A percentile compares a stretch with the other conserved stretches of the same genome.
Conservation (phyloP, 1,284 basidiomycete genomes). For the Ceratobasidium papillatum region DNA sequence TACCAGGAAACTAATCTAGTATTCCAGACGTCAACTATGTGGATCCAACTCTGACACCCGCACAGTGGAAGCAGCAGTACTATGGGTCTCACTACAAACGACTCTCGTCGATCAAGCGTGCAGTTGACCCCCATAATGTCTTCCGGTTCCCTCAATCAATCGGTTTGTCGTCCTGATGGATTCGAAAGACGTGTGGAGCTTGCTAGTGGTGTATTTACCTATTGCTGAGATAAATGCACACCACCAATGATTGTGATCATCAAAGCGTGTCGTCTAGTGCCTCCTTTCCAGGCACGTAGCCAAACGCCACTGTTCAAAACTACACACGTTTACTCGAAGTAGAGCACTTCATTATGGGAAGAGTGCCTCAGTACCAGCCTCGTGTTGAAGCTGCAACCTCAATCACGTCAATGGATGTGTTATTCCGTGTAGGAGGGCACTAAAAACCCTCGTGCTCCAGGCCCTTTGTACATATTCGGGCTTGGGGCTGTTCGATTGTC, state of each 20-base stretch:
- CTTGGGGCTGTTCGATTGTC: not conserved
- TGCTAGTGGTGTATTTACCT: not conserved
- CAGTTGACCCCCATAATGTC: conserved; percentile 39
- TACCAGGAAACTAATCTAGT: not conserved
- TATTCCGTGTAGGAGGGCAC: not conserved
- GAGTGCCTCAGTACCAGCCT: not conserved
- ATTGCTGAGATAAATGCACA: not conserved
- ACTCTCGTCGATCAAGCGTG: conserved; percentile 34
- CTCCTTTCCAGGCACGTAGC: not conserved
- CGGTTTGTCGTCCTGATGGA: conserved; percentile 1
- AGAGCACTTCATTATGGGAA: not conserved
- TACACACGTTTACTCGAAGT: not conserved
- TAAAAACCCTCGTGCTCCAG: not conserved
- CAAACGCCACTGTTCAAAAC: not conserved
- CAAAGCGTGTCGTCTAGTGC: not conserved
- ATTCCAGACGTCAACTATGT: not conserved
- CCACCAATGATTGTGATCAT: not conserved
- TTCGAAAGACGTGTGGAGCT: no score
- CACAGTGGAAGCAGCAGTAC: conserved; percentile 36
- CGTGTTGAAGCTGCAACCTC: not conserved
- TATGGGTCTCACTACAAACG: conserved; percentile 9
- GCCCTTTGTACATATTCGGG: not conserved
- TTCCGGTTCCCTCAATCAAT: conserved; percentile 44
- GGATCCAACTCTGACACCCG: conserved; percentile 37
- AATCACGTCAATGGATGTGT: not conserved